Percentiles rank a stretch among this genome's conserved stretches.
phyloP scores from a whole-genome alignment of 768 basidiomycete genomes.

The Hydnum rufescens region DNA sequence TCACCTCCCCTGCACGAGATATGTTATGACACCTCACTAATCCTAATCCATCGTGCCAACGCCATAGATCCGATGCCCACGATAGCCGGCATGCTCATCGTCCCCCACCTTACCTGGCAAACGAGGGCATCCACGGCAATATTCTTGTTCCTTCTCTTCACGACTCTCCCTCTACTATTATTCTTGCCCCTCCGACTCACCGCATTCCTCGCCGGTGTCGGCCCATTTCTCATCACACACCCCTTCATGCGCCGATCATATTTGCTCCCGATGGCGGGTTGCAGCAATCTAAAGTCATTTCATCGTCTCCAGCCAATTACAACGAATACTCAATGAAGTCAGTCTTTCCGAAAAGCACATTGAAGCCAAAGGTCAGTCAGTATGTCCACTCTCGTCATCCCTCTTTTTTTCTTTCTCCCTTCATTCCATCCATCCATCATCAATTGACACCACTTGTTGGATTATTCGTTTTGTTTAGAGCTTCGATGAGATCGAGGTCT shows the following conservation, averaged over 20 bases:
- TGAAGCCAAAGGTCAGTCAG: slow-evolving; percentile 25
- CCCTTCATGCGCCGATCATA: slow-evolving; percentile 12
- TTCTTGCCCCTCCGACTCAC: slow-evolving; percentile 23
- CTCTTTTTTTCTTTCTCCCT: neutral
- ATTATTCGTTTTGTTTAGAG: neutral
- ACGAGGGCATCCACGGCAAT: slow-evolving; percentile 36
- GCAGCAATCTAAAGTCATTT: slow-evolving; percentile 4
- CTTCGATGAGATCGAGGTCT: slow-evolving; percentile 54
- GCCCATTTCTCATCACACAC: slow-evolving; percentile 30
- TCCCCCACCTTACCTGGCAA: slow-evolving; percentile 30
- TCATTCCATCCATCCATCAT: neutral
- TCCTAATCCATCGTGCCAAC: too few relatives aligned
- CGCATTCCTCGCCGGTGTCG: slow-evolving; percentile 36
- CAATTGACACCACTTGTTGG: neutral
- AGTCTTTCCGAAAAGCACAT: slow-evolving; percentile 42
- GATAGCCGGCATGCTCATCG: slow-evolving; percentile 32
- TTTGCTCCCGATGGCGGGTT: neutral
- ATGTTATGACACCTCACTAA: slow-evolving; percentile 1
- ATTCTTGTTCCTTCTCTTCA: slow-evolving; percentile 27
- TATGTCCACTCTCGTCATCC: neutral
- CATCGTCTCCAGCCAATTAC: slow-evolving; percentile 14
- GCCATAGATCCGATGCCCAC: slow-evolving; percentile 40
- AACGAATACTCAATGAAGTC: slow-evolving; percentile 38
- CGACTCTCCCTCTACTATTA: slow-evolving; percentile 21
- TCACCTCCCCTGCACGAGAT: slow-evolving; percentile 8